Base-by-base conservation (phyloP, 2,329 filamentous ascomycete species). In the Hypoxylon sp. region DNA sequence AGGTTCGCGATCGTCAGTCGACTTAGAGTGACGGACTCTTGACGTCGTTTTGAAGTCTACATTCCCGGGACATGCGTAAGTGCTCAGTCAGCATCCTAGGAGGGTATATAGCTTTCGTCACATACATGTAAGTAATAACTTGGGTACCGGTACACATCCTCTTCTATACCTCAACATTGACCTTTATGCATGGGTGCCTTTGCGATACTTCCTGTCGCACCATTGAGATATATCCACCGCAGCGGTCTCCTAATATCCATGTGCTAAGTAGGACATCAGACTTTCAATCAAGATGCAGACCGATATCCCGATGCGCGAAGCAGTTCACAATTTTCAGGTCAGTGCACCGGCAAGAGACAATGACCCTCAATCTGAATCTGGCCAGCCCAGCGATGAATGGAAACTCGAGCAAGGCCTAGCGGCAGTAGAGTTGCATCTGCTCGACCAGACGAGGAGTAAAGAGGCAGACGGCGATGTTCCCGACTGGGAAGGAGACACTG, bases 371-470 rank as follows among this genome's bases (percentile, higher is more conserved):
- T 12, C 30, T 52, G 23, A 32, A 29, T n/a, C 21, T 37, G 7
- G 11, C 6, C 23, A 73, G 71, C 70, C 70, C 5, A 62, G 55
- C n/a, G 70, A 71, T 41, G 65, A 73, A 19, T 73, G 71, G 71
- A 69, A 61, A 29, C 41, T 71, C 2, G 71, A 73, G 34, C 70
- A 73, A 52, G 71, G 71, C 8, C 27, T 73, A 39, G 66, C 63
- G 3, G 69, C 66, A 9, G 68, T 47, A 57, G 69, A 70, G 25
- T 43, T 71, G 3, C 70, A 67, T 32, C 59, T 73, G 5, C 66
- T 73, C 41, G 70, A 73, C 27, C 71, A 69, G 51, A 73, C 71
- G 7, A 70, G 54, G 34, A 29, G 32, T 1, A 50, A 53, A n/a
- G 61, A 58, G 3, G 47, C 27, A 19, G 21, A 60, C 16, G 46